A percentile compares a stretch with the other conserved stretches of the same genome.
These are phyloP conservation scores for Aspergillus leporis DNA, from an alignment of 495 filamentous ascomycete genomes.

Conservation along the genomic window DNA sequence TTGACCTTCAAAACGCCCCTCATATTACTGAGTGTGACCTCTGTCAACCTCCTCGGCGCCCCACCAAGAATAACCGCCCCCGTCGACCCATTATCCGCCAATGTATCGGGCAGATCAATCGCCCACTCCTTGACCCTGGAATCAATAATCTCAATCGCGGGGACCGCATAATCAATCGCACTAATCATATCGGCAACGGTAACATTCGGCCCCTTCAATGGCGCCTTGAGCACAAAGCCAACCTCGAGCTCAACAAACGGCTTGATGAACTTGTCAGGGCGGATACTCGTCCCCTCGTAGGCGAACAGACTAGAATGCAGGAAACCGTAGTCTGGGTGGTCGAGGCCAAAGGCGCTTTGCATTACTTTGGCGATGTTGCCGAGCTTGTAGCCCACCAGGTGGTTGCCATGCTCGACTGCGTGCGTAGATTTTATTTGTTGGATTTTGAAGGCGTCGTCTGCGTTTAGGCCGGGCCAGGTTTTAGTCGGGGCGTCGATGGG, in stretches of 20 bases:
- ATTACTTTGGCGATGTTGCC: constrained; percentile 30
- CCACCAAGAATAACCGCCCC: constrained; percentile 24
- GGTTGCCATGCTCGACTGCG: constrained; percentile 19
- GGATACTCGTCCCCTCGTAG: constrained; percentile 21
- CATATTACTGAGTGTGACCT: constrained; percentile 21
- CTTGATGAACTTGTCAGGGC: constrained; percentile 18
- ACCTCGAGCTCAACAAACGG: constrained; percentile 26
- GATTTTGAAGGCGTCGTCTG: constrained; percentile 20
- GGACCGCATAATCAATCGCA: constrained; percentile 26
- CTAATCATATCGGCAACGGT: constrained; percentile 27
- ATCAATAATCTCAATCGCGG: constrained; percentile 28
- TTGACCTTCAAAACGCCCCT: constrained; percentile 19
- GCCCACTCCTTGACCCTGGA: constrained; percentile 26
- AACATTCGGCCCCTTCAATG: constrained; percentile 20
- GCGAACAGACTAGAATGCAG: constrained; percentile 22
- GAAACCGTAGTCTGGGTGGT: constrained; percentile 26
- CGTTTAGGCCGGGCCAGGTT: constrained; percentile 19
- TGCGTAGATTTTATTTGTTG: constrained; percentile 16
- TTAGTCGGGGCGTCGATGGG: constrained; percentile 23
- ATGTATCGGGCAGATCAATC: constrained; percentile 25
- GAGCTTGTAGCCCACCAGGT: constrained; percentile 26
- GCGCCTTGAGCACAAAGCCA: constrained; percentile 20
- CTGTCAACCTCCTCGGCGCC: constrained; percentile 19
- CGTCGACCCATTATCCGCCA: constrained; percentile 27
- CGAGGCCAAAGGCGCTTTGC: constrained; percentile 24